A percentile compares a stretch with the other conserved stretches of the same genome.
Conservation (phyloP, 2,329 filamentous ascomycete species). For the Cephalotrichum gorgonifer region DNA sequence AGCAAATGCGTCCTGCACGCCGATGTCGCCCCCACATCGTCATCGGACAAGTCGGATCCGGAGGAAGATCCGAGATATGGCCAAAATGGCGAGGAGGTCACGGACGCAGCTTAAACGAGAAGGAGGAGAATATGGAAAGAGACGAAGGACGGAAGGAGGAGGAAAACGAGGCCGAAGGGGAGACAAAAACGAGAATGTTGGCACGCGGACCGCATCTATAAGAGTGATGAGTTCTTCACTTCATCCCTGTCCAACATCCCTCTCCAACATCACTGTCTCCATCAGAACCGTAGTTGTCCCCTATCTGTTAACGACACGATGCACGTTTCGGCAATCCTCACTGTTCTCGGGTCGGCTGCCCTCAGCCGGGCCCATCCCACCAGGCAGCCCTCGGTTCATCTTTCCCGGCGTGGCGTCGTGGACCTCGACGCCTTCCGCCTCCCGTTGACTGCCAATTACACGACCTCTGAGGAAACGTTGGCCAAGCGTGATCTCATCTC, state of each 20-base stretch:
- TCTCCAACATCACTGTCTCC: neutral
- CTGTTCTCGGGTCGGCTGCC: neutral
- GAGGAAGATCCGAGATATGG: too few relatives aligned
- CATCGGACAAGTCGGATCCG: too few relatives aligned
- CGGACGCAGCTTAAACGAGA: too few relatives aligned
- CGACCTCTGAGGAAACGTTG: conserved; percentile 12
- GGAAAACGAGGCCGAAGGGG: neutral
- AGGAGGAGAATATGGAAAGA: too few relatives aligned
- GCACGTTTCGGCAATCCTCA: neutral
- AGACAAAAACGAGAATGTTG: neutral
- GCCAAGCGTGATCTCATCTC: conserved; percentile 5
- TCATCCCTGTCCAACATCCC: neutral
- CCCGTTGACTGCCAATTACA: conserved; percentile 19
- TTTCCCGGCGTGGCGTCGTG: conserved; percentile 16
- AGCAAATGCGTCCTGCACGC: too few relatives aligned
- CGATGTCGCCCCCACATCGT: too few relatives aligned
- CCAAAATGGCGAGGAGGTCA: too few relatives aligned
- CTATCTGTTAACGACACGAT: neutral
- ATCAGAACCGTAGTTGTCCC: neutral
- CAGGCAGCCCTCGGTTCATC: neutral
- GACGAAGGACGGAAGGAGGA: too few relatives aligned
- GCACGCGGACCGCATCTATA: neutral
- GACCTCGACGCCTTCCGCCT: conserved; percentile 22
- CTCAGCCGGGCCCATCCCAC: neutral
- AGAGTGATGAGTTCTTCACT: neutral